Conservation (phyloP, 495 filamentous ascomycete genomes). For the Bacidia gigantensis region DNA sequence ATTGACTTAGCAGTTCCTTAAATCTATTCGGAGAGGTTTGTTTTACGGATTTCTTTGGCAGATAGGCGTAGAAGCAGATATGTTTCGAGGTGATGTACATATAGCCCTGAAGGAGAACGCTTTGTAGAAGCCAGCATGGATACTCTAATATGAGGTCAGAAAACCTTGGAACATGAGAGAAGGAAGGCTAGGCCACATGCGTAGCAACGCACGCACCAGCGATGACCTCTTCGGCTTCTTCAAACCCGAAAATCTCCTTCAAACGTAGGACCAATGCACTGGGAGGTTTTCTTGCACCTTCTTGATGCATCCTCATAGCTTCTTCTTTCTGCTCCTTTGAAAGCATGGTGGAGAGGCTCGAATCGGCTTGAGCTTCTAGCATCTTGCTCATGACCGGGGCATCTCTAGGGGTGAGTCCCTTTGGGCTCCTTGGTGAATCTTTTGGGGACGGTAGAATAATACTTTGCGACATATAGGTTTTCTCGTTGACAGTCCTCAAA, state of each 20-base stretch:
- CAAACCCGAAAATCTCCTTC: constrained; percentile 81
- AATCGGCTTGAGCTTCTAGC: constrained; percentile 63
- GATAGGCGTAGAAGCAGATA: constrained; percentile 93
- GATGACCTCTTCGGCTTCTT: constrained; percentile 71
- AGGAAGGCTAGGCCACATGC: neutral
- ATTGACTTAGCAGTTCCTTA: neutral
- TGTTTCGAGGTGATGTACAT: constrained; percentile 93
- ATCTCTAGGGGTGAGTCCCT: constrained; percentile 33
- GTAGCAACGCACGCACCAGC: constrained; percentile 35
- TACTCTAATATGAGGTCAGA: constrained; percentile 47
- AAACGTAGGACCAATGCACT: constrained; percentile 51
- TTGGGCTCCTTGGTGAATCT: constrained; percentile 19
- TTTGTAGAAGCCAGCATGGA: constrained; percentile 86
- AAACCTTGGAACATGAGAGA: neutral
- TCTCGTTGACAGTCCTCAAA: constrained; percentile 17
- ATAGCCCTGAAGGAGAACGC: constrained; percentile 83
- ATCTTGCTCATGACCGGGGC: constrained; percentile 73
- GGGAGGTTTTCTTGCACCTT: constrained; percentile 11
- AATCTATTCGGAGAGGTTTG: neutral
- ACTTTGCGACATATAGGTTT: constrained; percentile 22
- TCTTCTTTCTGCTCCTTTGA: constrained; percentile 5
- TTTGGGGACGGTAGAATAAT: constrained; percentile 8
- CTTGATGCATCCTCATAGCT: constrained; percentile 14
- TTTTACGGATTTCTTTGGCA: constrained; percentile 74
- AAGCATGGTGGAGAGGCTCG: constrained; percentile 27